These are phyloP conservation scores for Mucor saturninus DNA, from an alignment of 371 early-diverging fungal genomes.

Conservation along the genomic window DNA sequence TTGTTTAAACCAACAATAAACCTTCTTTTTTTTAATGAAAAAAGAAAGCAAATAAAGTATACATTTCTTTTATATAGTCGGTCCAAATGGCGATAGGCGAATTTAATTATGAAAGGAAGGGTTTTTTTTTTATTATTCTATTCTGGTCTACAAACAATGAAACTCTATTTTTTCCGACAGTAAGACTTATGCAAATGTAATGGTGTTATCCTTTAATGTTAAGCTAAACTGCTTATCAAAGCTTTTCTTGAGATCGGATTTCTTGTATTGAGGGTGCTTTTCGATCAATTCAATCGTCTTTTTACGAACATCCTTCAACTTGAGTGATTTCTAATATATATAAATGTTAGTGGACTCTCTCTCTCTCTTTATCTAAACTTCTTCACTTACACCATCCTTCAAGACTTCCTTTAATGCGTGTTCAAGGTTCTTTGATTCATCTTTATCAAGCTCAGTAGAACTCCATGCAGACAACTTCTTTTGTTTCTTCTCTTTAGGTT, in stretches of 20 bases:
- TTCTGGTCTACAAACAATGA: constrained; percentile 6
- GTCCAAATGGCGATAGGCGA: constrained; percentile 19
- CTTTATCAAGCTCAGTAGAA: constrained; percentile 30
- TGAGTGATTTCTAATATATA: constrained; percentile 27
- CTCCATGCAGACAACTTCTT: constrained; percentile 33
- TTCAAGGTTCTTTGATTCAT: constrained; percentile 30
- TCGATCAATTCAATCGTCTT: constrained; percentile 39
- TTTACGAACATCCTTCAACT: constrained; percentile 42
- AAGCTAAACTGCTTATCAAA: constrained; percentile 31
- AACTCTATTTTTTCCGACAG: not conserved
- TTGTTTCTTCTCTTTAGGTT: constrained; percentile 35
- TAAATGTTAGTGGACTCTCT: not conserved
- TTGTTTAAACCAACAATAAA: no score
- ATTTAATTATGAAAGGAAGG: constrained; percentile 9
- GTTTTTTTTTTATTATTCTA: not conserved
- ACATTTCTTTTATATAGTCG: not conserved
- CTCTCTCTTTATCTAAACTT: not conserved
- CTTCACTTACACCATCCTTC: constrained; percentile 27
- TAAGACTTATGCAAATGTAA: constrained; percentile 30
- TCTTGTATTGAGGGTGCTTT: constrained; percentile 36
- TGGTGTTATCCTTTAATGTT: constrained; percentile 20
- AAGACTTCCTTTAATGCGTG: constrained; percentile 40
- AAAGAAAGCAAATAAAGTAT: not conserved
- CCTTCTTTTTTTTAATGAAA: no score
- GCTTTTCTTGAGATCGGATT: constrained; percentile 31